These are phyloP conservation scores for Ganoderma lucidum DNA, from an alignment of 1,284 basidiomycete genomes.

Conservation along the genomic window DNA sequence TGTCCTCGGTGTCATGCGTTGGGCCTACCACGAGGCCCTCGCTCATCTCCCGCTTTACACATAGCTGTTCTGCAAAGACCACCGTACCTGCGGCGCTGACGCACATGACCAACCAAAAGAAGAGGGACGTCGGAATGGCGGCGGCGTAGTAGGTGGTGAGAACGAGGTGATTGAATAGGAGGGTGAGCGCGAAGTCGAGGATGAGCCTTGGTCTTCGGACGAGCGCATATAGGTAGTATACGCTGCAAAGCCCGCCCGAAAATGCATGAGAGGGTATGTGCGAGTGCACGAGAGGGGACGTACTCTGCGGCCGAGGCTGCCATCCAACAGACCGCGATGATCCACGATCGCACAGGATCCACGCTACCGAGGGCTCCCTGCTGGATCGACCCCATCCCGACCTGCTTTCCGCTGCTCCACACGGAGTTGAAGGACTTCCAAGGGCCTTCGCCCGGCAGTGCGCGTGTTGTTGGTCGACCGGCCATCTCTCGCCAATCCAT, in stretches of 20 bases:
- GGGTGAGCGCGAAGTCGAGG: conserved; percentile 92
- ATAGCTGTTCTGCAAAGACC: conserved; percentile 88
- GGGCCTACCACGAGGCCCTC: conserved; percentile 77
- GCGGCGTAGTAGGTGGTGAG: conserved; percentile 93
- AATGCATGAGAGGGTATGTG: conserved; percentile 4
- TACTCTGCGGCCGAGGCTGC: conserved; percentile 79
- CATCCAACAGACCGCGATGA: conserved; percentile 87
- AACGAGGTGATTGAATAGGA: conserved; percentile 90
- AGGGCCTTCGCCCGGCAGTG: conserved; percentile 64
- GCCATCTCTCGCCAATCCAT: conserved; percentile 99
- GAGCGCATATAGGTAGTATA: conserved; percentile 87
- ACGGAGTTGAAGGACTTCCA: conserved; percentile 74
- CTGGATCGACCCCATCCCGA: conserved; percentile 63
- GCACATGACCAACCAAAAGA: conserved; percentile 87
- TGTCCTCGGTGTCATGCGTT: conserved; percentile 45
- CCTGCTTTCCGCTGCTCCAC: conserved; percentile 79
- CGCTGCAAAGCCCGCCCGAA: conserved; percentile 54
- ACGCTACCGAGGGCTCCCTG: conserved; percentile 63
- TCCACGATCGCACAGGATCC: conserved; percentile 86
- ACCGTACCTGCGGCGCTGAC: conserved; percentile 80
- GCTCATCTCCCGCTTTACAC: conserved; percentile 92
- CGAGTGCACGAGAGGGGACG: background rate
- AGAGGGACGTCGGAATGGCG: conserved; percentile 86
- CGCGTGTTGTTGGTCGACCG: conserved; percentile 76
- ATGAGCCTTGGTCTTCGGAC: conserved; percentile 92